Base-by-base conservation (phyloP, 306 rosid species). In the Cucumis hystrix region DNA sequence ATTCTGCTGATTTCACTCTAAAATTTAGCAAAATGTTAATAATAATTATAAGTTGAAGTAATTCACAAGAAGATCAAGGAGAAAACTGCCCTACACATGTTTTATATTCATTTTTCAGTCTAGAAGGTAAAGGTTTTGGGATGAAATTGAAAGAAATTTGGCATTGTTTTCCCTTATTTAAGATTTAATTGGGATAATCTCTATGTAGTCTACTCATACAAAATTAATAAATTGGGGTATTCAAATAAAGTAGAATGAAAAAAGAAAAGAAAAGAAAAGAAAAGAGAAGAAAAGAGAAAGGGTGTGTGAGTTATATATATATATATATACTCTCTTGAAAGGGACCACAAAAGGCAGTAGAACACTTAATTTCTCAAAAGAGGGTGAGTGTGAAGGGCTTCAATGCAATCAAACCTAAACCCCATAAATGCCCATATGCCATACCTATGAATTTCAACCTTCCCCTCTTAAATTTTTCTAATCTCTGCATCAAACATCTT, bases 341-440 rank as follows among this genome's bases (percentile, higher is more conserved):
- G 55, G 74, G 55, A 67, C 74, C 74, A 67, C 74, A 41, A 41
- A 67, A 40, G 40, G 74, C 35, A 67, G 37, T 2, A 4, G 54
- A 10, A 55, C 51, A 41, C 55, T 41, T 67, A 40, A 67, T 67
- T 40, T 40, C 73, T 67, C 54, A 67, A 67, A 67, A 67, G 30
- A 67, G 25, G 51, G 8, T n/a, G 52, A n/a, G 28, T 40, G 41
- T 62, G 20, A 39, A 39, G 72, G 25, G 73, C 30, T 39, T 67
- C 33, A 41, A 66, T 66, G 73, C 52, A 40, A 66, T 33, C 14
- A 37, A 14, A 66, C 73, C 73, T 66, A 67, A 67, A 67, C 74
- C 54, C 74, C 54, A 67, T 67, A 67, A 67, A 67, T 67, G 74
- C 74, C 74, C 20, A n/a, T 3, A n/a, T 67, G 54, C 74, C 74